Evolutionary conservation across 331 rosid species (phyloP).

Genomic region (Quercus lobata): DNA sequence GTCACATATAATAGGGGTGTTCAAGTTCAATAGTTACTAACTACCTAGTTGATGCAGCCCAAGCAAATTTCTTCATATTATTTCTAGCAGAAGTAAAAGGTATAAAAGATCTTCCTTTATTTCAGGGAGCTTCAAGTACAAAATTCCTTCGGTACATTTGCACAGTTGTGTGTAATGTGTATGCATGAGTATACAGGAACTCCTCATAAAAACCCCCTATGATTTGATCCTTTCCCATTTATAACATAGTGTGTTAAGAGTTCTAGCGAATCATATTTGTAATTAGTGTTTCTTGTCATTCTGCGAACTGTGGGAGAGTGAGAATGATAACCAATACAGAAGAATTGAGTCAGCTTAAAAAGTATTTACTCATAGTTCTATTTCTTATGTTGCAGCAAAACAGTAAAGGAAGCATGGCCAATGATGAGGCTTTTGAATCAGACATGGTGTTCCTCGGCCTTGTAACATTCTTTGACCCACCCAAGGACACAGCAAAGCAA

Average conservation of each 20-base stretch:
- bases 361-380: background rate
- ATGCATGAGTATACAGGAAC: background rate
- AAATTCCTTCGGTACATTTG: background rate
- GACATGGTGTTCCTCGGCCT: slow-evolving; percentile 78
- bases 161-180: background rate
- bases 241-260: background rate
- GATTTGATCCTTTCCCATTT: too few relatives aligned
- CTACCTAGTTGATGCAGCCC: background rate
- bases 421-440: slow-evolving; percentile 42
- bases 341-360: background rate
- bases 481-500: slow-evolving; percentile 85
- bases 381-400: slow-evolving; percentile 22
- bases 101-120: background rate
- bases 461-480: slow-evolving; percentile 81
- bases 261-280: background rate
- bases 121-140: background rate
- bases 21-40: background rate
- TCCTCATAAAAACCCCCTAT: background rate
- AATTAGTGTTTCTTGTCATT: background rate
- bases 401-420: slow-evolving; percentile 17
- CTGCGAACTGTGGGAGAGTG: background rate
- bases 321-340: background rate
- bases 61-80: background rate
- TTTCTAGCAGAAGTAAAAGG: background rate
- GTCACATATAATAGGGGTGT: background rate